Percentiles rank a stretch among this genome's conserved stretches.
Evolutionary conservation across 1,284 basidiomycete species (phyloP).

Genomic region (Meripilus lineatus): DNA sequence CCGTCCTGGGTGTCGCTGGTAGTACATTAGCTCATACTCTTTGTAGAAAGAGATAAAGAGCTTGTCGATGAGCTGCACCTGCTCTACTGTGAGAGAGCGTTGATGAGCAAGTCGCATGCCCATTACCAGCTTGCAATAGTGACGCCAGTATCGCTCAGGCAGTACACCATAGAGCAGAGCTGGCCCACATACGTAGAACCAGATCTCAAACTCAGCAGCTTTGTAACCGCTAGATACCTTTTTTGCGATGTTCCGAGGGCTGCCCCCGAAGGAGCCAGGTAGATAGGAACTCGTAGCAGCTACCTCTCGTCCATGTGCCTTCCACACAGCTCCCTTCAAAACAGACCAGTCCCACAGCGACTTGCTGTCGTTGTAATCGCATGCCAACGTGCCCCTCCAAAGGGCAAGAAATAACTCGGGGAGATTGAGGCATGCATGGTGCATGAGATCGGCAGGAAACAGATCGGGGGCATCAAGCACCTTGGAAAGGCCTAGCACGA

Average conservation of each 20-base stretch:
- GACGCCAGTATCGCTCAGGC: slow-evolving; percentile 24
- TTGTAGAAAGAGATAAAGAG: slow-evolving; percentile 5
- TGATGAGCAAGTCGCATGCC: slow-evolving; percentile 23
- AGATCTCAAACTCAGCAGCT: slow-evolving; percentile 30
- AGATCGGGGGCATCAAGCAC: slow-evolving; percentile 11
- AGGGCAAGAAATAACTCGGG: slow-evolving; percentile 16
- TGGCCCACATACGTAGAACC: slow-evolving; percentile 35
- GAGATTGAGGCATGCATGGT: slow-evolving; percentile 19
- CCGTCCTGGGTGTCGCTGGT: slow-evolving; percentile 17
- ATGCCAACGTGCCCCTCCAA: slow-evolving; percentile 16
- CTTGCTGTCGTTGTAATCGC: slow-evolving; percentile 8
- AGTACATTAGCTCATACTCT: slow-evolving; percentile 11
- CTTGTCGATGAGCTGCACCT: slow-evolving; percentile 9
- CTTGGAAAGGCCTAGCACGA: slow-evolving; percentile 17
- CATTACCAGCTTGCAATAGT: slow-evolving; percentile 31
- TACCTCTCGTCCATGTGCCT: slow-evolving; percentile 12
- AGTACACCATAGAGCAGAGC: slow-evolving; percentile 27
- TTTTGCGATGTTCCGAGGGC: slow-evolving; percentile 20
- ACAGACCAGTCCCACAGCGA: slow-evolving; percentile 16
- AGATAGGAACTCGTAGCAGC: slow-evolving; percentile 11
- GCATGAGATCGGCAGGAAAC: slow-evolving; percentile 22
- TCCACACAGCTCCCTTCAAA: slow-evolving; percentile 11
- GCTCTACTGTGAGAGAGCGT: background rate
- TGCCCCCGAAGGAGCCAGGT: slow-evolving; percentile 20
- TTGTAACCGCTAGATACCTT: slow-evolving; percentile 25